Conservation (phyloP, 345 rosid species). For the Citrus medica region DNA sequence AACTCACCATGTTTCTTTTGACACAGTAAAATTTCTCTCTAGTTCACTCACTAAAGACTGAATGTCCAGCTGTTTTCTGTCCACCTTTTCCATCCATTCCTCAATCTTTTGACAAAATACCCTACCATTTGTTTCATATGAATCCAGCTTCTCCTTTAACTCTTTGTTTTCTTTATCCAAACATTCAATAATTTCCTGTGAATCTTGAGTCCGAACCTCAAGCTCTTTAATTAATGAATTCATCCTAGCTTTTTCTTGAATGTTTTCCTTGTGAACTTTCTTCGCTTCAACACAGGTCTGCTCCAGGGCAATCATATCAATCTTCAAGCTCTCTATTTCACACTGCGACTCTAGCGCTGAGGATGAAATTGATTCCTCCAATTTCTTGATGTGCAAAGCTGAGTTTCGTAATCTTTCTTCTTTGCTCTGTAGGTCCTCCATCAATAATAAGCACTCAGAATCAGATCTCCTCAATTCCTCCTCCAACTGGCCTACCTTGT, state of each 20-base stretch:
- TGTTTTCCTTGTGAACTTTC: constrained; percentile 48
- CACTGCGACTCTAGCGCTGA: constrained; percentile 63
- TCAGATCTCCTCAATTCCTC: constrained; percentile 53
- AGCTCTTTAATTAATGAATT: constrained; percentile 44
- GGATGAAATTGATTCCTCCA: constrained; percentile 67
- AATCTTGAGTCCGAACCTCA: constrained; percentile 38
- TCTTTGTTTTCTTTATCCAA: constrained; percentile 52
- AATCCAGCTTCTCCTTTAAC: constrained; percentile 38
- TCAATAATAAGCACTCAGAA: constrained; percentile 42
- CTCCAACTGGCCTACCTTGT: constrained; percentile 36
- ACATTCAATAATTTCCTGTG: constrained; percentile 32
- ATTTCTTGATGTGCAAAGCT: constrained; percentile 46
- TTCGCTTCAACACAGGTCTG: constrained; percentile 50
- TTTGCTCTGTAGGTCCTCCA: constrained; percentile 57
- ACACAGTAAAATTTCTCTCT: constrained; percentile 17
- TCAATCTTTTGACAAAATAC: constrained; percentile 31
- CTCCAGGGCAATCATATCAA: constrained; percentile 60
- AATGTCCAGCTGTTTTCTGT: constrained; percentile 18
- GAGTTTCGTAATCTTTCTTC: constrained; percentile 55
- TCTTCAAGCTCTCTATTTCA: constrained; percentile 86
- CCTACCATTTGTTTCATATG: constrained; percentile 33
- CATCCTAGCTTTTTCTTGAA: constrained; percentile 44
- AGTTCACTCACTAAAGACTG: constrained; percentile 22
- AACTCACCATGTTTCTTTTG: constrained; percentile 34
- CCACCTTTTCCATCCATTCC: constrained; percentile 33